Evolutionary conservation across 305 asterid species (phyloP).

Genomic region (Rubia occidens): DNA sequence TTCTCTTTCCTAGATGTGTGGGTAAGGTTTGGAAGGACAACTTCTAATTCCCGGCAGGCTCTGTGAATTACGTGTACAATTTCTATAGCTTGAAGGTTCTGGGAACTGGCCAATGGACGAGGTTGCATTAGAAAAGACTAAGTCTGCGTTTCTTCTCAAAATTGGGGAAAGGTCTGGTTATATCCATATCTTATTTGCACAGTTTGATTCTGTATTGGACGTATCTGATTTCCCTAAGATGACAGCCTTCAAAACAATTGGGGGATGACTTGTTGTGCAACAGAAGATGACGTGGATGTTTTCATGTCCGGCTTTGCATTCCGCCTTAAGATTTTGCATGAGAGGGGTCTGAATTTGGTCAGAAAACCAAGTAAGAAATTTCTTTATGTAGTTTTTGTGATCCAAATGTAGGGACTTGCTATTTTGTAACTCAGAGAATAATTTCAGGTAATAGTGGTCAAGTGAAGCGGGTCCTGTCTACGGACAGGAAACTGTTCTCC

Average conservation of each 20-base stretch:
- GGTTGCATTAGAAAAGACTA: conserved; percentile 87
- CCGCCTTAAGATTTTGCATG: conserved; percentile 87
- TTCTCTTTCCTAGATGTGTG: not conserved
- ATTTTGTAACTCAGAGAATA: not conserved
- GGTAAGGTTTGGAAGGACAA: not conserved
- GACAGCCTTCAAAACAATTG: conserved; percentile 65
- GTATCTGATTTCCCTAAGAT: conserved; percentile 26
- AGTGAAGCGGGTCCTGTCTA: conserved; percentile 48
- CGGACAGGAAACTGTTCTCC: conserved; percentile 62
- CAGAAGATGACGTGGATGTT: conserved; percentile 83
- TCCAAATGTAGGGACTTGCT: conserved; percentile 4
- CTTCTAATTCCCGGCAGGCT: conserved; percentile 5
- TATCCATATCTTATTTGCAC: conserved; percentile 13
- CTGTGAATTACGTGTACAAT: conserved; percentile 13
- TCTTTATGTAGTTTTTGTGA: conserved; percentile 5
- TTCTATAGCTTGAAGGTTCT: conserved; percentile 86
- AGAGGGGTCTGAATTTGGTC: conserved; percentile 71
- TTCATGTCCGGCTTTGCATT: conserved; percentile 88
- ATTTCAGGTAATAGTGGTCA: conserved; percentile 42
- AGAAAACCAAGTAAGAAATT: conserved; percentile 45
- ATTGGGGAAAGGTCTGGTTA: conserved; percentile 81
- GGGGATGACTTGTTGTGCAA: conserved; percentile 61
- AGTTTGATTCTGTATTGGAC: conserved; percentile 13
- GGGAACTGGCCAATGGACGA: conserved; percentile 99
- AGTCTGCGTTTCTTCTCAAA: conserved; percentile 79